Evolutionary conservation across 495 filamentous ascomycete genomes (phyloP).

Genomic region (Talaromyces thailandensis): DNA sequence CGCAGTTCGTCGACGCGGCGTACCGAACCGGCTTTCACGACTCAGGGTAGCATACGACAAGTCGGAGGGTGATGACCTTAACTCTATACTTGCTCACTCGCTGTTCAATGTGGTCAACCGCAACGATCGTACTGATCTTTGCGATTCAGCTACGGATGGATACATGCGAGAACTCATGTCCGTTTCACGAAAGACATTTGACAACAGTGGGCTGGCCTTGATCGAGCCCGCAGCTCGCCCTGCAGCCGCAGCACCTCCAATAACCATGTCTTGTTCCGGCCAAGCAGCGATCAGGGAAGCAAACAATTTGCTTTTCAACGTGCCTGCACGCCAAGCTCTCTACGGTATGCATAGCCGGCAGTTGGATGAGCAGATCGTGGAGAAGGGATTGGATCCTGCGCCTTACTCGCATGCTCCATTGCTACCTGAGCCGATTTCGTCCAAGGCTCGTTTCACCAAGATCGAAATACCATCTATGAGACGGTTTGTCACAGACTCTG

Average conservation of each 20-base stretch:
- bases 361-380: conserved; percentile 66
- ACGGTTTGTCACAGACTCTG: conserved; percentile 95
- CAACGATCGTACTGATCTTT: conserved; percentile 54
- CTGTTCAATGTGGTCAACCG: conserved; percentile 72
- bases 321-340: conserved; percentile 61
- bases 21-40: conserved; percentile 37
- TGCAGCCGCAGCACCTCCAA: conserved; percentile 75
- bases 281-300: conserved; percentile 58
- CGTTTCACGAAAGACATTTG: conserved; percentile 58
- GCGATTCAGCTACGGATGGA: conserved; percentile 63
- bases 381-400: conserved; percentile 53
- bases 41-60: conserved; percentile 56
- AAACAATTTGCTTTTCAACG: conserved; percentile 70
- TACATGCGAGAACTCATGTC: conserved; percentile 69
- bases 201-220: conserved; percentile 57
- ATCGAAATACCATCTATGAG: conserved; percentile 97
- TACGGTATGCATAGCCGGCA: conserved; percentile 50
- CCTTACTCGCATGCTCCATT: conserved; percentile 53
- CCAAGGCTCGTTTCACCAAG: conserved; percentile 74
- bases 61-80: conserved; percentile 26
- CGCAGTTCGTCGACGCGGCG: conserved; percentile 44
- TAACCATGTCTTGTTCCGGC: conserved; percentile 67
- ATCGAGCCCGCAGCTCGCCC: conserved; percentile 75
- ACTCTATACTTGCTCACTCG: conserved; percentile 58
- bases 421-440: conserved; percentile 66